Evolutionary conservation across 768 basidiomycete genomes (phyloP), one percentile per base, ranked within the genome.

Genomic region (Tulasnella sp.): DNA sequence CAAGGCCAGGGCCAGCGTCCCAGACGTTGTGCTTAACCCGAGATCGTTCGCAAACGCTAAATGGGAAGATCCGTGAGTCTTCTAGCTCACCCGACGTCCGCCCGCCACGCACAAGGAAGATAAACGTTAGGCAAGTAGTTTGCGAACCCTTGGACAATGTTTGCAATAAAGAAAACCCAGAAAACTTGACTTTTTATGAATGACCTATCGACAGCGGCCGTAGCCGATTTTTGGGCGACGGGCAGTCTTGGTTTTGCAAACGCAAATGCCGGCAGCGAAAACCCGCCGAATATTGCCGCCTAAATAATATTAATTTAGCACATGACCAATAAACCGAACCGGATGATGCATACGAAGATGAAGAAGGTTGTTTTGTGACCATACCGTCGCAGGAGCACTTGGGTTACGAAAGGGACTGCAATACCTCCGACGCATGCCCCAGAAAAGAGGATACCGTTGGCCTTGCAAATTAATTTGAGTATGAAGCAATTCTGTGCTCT

Each of bases 391-490:
- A 79, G 21, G 24, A 79, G 78, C 8, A 39, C 71, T 72, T 79
- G 71, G 1, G 42, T 44, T 7, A 74, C n/a, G 40, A 79, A 79
- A 6, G 78, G 78, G 1, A 79, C 71, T 1, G 48, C 71, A 16
- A 79, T 27, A 24, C 78, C 78, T n/a, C 78, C 78, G n/a, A 79
- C 39, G 31, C 78, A 71, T 34, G 78, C 73, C 18, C 78, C 78
- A 9, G 40, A 48, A 68, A 73, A 73, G 36, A 79, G 71, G 44
- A 79, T 79, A 12, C 78, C 78, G 27, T 79, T 79, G 27, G 78
- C 78, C 78, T 79, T 24, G 42, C 31, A 27, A 34, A 68, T 18
- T 4, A 36, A n/a, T 62, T 14, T 27, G 7, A 24, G 16, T 6
- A 36, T n/a, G 52, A 36, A 27, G 62, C 34, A 14, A 8, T 4